Evolutionary conservation across 2,329 filamentous ascomycete species (phyloP).

Genomic region (Ophiostoma tasmaniense): DNA sequence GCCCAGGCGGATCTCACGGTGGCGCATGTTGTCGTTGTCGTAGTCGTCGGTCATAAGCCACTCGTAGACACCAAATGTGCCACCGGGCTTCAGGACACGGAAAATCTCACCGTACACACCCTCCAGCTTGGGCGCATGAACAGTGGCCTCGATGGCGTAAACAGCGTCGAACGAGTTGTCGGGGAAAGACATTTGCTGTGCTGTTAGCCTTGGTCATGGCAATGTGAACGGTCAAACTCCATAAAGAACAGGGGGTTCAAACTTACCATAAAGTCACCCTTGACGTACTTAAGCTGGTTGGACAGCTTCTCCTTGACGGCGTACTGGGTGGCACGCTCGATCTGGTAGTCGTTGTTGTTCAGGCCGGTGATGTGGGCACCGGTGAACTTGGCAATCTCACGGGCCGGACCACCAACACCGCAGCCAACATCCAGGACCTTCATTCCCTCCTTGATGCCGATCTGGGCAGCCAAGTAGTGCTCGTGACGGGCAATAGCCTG

Average conservation of each 20-base stretch:
- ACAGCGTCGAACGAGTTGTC: constrained; percentile 90
- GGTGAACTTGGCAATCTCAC: constrained; percentile 94
- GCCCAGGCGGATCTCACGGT: constrained; percentile 82
- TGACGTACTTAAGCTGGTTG: constrained; percentile 74
- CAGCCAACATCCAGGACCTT: constrained; percentile 93
- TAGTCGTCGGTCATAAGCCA: constrained; percentile 98
- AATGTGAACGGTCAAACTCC: neutral
- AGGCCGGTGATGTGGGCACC: constrained; percentile 81
- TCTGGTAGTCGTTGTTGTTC: constrained; percentile 99
- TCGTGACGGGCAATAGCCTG: constrained; percentile 94
- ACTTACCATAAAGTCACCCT: constrained; percentile 87
- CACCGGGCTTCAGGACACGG: constrained; percentile 91
- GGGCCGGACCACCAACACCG: constrained; percentile 88
- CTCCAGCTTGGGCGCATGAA: constrained; percentile 83
- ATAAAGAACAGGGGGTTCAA: neutral
- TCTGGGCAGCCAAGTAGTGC: constrained; percentile 89
- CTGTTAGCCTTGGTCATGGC: neutral
- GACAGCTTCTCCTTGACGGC: constrained; percentile 72
- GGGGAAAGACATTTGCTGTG: constrained; percentile 77
- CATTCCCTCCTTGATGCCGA: constrained; percentile 78
- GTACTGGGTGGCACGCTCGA: constrained; percentile 82
- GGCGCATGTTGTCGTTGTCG: constrained; percentile 76
- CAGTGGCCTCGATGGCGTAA: constrained; percentile 94
- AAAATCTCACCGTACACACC: constrained; percentile 93
- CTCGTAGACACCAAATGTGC: constrained; percentile 94